Evolutionary conservation across 441 rosid species (phyloP).

Genomic region (Arabidopsis hybrid): DNA sequence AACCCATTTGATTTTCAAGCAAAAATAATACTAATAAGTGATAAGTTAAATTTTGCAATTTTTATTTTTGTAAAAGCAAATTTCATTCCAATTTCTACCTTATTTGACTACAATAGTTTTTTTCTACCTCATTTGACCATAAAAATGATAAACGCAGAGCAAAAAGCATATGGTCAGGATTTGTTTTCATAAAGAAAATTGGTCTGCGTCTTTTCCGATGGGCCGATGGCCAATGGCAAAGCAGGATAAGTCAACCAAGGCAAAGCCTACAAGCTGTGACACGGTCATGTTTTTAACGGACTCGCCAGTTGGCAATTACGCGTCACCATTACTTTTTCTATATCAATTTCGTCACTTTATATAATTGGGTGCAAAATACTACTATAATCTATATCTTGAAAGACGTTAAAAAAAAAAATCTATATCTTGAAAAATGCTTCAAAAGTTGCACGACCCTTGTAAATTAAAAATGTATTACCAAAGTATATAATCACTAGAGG

Average conservation of each 20-base stretch:
- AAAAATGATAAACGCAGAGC: neutral
- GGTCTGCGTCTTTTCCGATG: conserved; percentile 33
- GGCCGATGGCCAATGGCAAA: conserved; percentile 31
- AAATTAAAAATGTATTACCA: no score
- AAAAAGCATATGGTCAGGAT: neutral
- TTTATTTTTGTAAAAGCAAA: no score
- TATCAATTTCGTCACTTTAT: conserved; percentile 22
- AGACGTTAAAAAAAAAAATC: no score
- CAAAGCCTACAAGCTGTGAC: conserved; percentile 4
- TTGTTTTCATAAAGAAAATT: neutral
- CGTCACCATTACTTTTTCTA: conserved; percentile 19
- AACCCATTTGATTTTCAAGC: no score
- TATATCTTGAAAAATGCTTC: no score
- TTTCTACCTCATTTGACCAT: neutral
- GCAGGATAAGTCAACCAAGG: conserved; percentile 29
- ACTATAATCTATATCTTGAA: neutral
- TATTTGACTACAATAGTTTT: no score
- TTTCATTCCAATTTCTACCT: no score
- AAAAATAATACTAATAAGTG: no score
- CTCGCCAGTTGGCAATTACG: conserved; percentile 12
- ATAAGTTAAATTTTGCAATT: no score
- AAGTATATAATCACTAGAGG: no score
- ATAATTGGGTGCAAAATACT: neutral
- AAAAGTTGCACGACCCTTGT: no score
- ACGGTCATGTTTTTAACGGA: conserved; percentile 22